Conservation (phyloP, 2,329 filamentous ascomycete genomes). For the Graphilbum ipis-grandicollis region DNA sequence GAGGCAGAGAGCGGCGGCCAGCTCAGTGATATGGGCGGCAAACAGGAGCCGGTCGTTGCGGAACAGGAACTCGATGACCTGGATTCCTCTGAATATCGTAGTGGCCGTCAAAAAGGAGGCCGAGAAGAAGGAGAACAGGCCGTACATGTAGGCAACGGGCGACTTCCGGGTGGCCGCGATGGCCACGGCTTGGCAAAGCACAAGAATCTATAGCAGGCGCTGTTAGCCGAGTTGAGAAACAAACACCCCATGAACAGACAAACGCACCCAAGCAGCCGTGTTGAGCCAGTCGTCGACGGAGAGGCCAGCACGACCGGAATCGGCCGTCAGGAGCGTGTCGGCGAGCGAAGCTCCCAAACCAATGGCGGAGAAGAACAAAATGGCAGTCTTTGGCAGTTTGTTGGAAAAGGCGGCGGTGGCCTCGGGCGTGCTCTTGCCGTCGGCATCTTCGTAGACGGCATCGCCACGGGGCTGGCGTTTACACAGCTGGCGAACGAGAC, state of each 20-base stretch:
- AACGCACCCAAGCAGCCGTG: constrained; percentile 44
- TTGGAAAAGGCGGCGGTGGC: constrained; percentile 45
- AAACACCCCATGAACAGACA: background rate
- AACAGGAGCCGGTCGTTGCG: constrained; percentile 18
- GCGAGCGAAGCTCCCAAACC: constrained; percentile 40
- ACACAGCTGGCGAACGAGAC: constrained; percentile 13
- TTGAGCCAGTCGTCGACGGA: constrained; percentile 42
- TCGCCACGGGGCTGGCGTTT: constrained; percentile 18
- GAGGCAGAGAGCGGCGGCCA: background rate
- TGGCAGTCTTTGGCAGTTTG: constrained; percentile 33
- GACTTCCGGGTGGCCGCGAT: constrained; percentile 31
- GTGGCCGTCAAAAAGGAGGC: constrained; percentile 24
- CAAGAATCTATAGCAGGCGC: constrained; percentile 30
- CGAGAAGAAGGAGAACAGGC: constrained; percentile 32
- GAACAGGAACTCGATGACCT: constrained; percentile 18
- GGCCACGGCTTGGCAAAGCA: constrained; percentile 32
- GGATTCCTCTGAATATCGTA: constrained; percentile 26
- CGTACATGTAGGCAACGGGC: constrained; percentile 34
- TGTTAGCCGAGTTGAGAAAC: too few species aligned
- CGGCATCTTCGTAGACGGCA: constrained; percentile 43
- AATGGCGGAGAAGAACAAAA: constrained; percentile 33
- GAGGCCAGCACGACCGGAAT: constrained; percentile 17
- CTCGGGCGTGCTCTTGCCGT: constrained; percentile 50
- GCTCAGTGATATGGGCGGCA: constrained; percentile 21
- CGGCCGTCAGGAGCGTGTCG: constrained; percentile 32